Evolutionary conservation across 176 grass and related monocot genomes (phyloP).

Genomic region (Carex pumila): DNA sequence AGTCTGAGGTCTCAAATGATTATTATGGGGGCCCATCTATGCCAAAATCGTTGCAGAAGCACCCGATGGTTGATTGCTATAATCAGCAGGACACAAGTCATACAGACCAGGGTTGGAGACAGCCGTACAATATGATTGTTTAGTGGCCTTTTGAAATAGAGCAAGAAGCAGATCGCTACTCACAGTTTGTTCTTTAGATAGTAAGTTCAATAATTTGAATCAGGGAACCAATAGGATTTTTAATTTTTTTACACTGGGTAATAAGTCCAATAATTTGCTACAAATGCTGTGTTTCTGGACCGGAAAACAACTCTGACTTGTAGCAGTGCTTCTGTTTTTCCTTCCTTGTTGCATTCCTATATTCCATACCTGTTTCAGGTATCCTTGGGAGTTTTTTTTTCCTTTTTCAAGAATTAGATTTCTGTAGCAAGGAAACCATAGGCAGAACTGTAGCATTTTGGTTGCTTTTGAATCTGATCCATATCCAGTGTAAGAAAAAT

Average conservation of each 20-base stretch:
- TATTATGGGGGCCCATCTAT: constrained; percentile 30
- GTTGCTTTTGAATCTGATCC: not conserved
- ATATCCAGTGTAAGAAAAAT: not conserved
- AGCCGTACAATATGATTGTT: not conserved
- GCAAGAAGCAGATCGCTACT: not conserved
- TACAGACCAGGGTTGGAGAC: not conserved
- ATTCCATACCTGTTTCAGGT: not conserved
- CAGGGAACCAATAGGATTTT: not conserved
- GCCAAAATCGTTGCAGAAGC: constrained; percentile 5
- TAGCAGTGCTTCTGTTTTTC: not conserved
- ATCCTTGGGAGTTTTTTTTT: not conserved
- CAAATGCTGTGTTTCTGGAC: not conserved
- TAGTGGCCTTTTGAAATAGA: not conserved
- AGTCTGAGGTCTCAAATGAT: constrained; percentile 4
- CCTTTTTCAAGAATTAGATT: not conserved
- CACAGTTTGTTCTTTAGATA: not conserved
- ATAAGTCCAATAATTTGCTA: not conserved
- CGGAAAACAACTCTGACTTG: not conserved
- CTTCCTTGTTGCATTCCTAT: not conserved
- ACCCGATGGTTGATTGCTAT: not conserved
- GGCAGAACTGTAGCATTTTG: not conserved
- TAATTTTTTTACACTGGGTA: not conserved
- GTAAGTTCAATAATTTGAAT: not conserved
- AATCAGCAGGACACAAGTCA: not conserved
- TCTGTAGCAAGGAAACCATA: not conserved